Conservation (phyloP, 192 early-diverging fungal genomes). For the Entomortierella beljakovae region DNA sequence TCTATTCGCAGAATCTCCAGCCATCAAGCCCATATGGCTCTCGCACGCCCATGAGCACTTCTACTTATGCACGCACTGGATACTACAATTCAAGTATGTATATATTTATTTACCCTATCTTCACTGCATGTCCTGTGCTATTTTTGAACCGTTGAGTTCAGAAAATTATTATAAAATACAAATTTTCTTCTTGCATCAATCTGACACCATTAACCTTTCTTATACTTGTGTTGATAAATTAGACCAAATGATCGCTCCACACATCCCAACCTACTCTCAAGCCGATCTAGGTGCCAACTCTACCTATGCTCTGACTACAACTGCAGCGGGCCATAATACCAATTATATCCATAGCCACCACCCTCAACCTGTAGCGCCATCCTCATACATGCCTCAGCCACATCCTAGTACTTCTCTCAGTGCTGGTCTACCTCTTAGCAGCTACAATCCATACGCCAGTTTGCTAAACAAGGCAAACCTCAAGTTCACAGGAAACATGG, state of each 20-base stretch:
- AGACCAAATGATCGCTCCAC: conserved; percentile 36
- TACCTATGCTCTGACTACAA: conserved; percentile 16
- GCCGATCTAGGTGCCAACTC: conserved; percentile 21
- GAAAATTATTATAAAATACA: not conserved
- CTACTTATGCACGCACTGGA: conserved; percentile 29
- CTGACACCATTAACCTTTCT: conserved; percentile 22
- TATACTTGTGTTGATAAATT: not conserved
- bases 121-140: not conserved
- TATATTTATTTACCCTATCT: not conserved
- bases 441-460: conserved; percentile 35
- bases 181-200: not conserved
- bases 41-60: conserved; percentile 25
- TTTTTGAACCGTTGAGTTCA: not conserved
- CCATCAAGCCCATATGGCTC: conserved; percentile 33
- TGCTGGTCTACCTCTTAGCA: conserved; percentile 10
- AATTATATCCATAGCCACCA: conserved; percentile 35
- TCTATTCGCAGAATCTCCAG: conserved; percentile 40
- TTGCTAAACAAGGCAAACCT: conserved; percentile 45
- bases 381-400: conserved; percentile 41
- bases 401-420: conserved; percentile 31
- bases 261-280: conserved; percentile 34
- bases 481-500: conserved; percentile 65
- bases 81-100: conserved; percentile 45
- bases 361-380: conserved; percentile 45
- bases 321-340: conserved; percentile 18